Evolutionary conservation across 176 grass and related monocot species (phyloP), one percentile per base, ranked within the genome.

Genomic region (Otatea glauca): DNA sequence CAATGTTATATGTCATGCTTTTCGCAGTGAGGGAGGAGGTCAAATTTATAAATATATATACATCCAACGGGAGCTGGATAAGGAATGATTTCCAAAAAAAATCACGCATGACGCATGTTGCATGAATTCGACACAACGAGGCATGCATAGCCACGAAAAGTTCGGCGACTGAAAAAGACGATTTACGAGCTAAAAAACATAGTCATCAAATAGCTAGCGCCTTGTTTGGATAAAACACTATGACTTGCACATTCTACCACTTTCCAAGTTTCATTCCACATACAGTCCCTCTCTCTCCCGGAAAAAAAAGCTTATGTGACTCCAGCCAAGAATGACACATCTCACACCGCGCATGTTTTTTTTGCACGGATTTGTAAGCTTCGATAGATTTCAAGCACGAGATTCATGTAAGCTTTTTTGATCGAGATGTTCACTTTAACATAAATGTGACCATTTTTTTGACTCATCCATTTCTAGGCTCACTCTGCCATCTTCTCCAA

Each of bases 291-390:
- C 35, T 78, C 45, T 35, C 6, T 17, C 65, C 64, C 35, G 0
- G 47, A 76, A 54, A 75, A 43, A 45, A 39, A 20, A 8, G 64
- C 63, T 62, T 80, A 45, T 45, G 65, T 85, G 83, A 70, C 53
- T 44, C 70, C 77, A 76, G 18, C 53, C 23, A 39, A 53, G 83
- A 18, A 17, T 85, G 77, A 24, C 73, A 77, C 66, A 78, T 55
- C 83, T 20, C 54, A 11, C 0, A n/a, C 42, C 0, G 63, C 77
- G 23, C 68, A 85, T 76, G 64, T 85, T 61, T 76, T 85, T 15
- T 72, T 65, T 48, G 78, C 88, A 45, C 24, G 43, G 25, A 71
- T 72, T 23, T 35, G 7, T 9, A 42, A n/a, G 54, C 14, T 23
- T 20, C 20, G 0, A 18, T 34, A 9, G 34, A 20, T 70, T 34